Base-by-base conservation (phyloP, 202 grass and related monocot species). In the Carex sylvatica region DNA sequence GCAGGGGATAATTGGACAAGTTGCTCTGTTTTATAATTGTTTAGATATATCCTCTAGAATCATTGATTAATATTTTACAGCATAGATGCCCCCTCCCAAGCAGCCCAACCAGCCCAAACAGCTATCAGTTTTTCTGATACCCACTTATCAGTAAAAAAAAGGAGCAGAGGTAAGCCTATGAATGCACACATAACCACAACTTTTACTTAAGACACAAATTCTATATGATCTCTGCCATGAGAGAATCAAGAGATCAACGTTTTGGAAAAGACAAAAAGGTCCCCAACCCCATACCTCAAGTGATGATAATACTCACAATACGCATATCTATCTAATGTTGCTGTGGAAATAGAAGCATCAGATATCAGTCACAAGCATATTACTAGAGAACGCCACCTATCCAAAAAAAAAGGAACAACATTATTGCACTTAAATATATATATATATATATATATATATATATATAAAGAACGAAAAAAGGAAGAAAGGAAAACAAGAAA, bases 341-440 rank as follows among this genome's bases (percentile, higher is more conserved):
- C 3, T 74, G 11, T 74, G 44, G 22, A 28, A 28, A 61, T 80
- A 2, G 14, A 56, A 19, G 10, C 18, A 82, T 87, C 81, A 90
- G 24, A 90, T 71, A 70, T 90, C 88, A 78, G 77, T 70, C 49
- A 80, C 75, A 51, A 90, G 88, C 44, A 90, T 75, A 82, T 90
- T 70, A 68, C 75, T 33, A 40, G 84, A 6, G 28, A 90, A 85
- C 3, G 84, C 77, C 63, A 87, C 84, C 88, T 87, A 68, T 31
- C 55, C 47, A 65, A 40, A 16, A 20, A 14, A 18, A 33, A 54
- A 20, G 6, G n/a, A 65, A 22, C 62, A 70, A 20, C 15, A 0
- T 53, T 35, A 36, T 20, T 31, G 18, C 11, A 58, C 4, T 18
- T 71, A 20, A 70, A 15, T 65, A 20, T 46, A 54, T 10, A 81